A percentile compares a stretch with the other conserved stretches of the same genome.
Conservation (phyloP, 2,329 filamentous ascomycete genomes). For the Eurotiales sp. region DNA sequence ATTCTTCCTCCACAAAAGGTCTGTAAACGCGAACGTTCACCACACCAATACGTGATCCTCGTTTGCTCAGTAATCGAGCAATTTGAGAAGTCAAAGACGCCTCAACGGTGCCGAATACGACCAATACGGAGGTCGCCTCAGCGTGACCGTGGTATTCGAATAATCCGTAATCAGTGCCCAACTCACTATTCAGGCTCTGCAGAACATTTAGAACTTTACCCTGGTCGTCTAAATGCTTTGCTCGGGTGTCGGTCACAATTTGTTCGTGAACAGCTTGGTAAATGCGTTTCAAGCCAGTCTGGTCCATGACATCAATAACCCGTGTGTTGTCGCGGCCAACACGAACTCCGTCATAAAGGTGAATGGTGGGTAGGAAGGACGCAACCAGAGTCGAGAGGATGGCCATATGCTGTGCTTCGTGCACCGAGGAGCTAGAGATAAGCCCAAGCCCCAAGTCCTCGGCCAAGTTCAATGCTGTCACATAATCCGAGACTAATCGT, state of each 20-base stretch:
- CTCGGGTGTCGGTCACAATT: conserved; percentile 59
- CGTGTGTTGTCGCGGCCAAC: conserved; percentile 78
- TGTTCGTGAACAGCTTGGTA: conserved; percentile 63
- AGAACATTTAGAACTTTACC: conserved; percentile 69
- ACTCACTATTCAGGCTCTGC: conserved; percentile 77
- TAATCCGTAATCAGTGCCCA: conserved; percentile 86
- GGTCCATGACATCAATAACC: conserved; percentile 76
- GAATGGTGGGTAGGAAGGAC: conserved; percentile 73
- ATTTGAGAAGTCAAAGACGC: conserved; percentile 81
- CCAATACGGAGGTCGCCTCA: conserved; percentile 74
- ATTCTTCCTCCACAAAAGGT: conserved; percentile 91
- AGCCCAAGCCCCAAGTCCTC: conserved; percentile 89
- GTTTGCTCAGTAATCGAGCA: conserved; percentile 65
- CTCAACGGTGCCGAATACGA: conserved; percentile 90
- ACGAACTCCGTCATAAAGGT: conserved; percentile 83
- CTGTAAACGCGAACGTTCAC: conserved; percentile 91
- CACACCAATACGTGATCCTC: conserved; percentile 76
- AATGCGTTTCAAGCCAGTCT: conserved; percentile 63
- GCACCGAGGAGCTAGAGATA: conserved; percentile 77
- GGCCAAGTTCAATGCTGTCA: conserved; percentile 70
- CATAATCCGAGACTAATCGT: conserved; percentile 84
- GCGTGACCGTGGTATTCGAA: conserved; percentile 93
- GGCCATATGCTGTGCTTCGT: conserved; percentile 93
- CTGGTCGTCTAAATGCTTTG: conserved; percentile 66
- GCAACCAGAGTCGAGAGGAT: conserved; percentile 81